Base-by-base conservation (phyloP, 2,329 filamentous ascomycete genomes). In the Talaromyces sp. region DNA sequence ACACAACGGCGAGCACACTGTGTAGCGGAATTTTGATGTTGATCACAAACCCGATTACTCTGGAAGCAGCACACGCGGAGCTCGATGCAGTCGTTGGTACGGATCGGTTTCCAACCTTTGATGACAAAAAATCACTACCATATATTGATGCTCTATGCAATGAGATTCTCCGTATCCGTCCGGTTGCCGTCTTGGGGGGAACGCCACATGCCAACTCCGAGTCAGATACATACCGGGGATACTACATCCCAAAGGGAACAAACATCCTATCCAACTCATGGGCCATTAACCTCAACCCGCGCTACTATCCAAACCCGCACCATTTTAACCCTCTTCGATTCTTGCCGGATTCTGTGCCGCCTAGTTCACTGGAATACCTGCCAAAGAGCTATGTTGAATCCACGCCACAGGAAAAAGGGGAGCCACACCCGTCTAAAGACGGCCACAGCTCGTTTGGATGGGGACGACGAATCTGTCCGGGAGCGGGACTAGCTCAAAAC, bases 361-460 rank as follows among this genome's bases (percentile, higher is more conserved):
- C 56, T n/a, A 16, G 12, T 18, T 44, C 44, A 28, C 36, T 60
- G 16, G 28, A 18, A 27, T 62, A 62, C 23, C 44, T 62, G 14
- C 47, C 42, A 18, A 27, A 23, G 27, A 16, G 18, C 9, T 62
- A 62, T 36, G 34, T 60, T 50, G 40, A 61, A 3, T 40, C 57
- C 16, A 55, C 34, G 23, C 59, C 65, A 10, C 14, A 61, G 4
- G 52, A 56, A 56, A 59, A 62, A 9, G 66, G 64, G 23, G 18
- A 64, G n/a, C 55, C 40, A 5, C 63, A 70, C 51, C 66, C 68
- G 30, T 65, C 63, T 16, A 65, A 65, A 16, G 71, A 75, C 7
- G 76, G 77, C 51, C 80, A 83, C 56, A 83, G 79, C 9, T 82
- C 85, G 56, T 83, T 87, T 64, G 81, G 81, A 0, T 77, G 75